Base-by-base conservation (phyloP, 2,329 filamentous ascomycete species). In the Curvularia sp. region DNA sequence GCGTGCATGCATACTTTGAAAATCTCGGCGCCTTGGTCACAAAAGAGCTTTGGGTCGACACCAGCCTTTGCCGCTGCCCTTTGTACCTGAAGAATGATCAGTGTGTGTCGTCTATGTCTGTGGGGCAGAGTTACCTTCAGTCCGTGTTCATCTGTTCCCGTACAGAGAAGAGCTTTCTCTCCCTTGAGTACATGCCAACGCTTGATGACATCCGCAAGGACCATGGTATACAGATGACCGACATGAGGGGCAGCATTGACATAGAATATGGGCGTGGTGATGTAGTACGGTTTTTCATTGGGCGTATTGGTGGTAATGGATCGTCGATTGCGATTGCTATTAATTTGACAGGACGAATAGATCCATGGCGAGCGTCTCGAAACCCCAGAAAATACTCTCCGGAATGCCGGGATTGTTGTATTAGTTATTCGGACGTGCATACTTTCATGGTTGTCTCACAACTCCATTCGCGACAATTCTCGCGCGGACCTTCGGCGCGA, bases 211-310 rank as follows among this genome's bases (percentile, higher is more conserved):
- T 99, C 95, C 63, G 92, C 84, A 43, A 99, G 84, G 69, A 98
- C 84, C 87, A 98, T 93, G 41, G 90, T 92, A 77, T 97, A 98
- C 59, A 99, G 83, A 78, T 99, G 95, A 43, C 95, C 95, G 63
- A 98, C 87, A 80, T 99, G 95, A 49, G 95, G 95, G 45, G 92
- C 93, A 54, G 93, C 92, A 85, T 99, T 99, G 80, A 99, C 95
- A 78, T 99, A 99, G 82, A 98, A 99, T 57, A 99, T 99, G 2
- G 95, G 95, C 8, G 93, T 96, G 5, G 95, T 98, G 71, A 97
- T 84, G 82, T 98, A 99, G 81, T 89, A 97, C 8, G 94, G 93
- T 80, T 98, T 98, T 60, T 64, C 55, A 8, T 65, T 21, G n/a
- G 62, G 21, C 15, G 65, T 32, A 53, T 68, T 63, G 12, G 68